A percentile compares a stretch with the other conserved stretches of the same genome.
phyloP scores from a whole-genome alignment of 73 alveolate genomes.

The Paraurostyla sp. region DNA sequence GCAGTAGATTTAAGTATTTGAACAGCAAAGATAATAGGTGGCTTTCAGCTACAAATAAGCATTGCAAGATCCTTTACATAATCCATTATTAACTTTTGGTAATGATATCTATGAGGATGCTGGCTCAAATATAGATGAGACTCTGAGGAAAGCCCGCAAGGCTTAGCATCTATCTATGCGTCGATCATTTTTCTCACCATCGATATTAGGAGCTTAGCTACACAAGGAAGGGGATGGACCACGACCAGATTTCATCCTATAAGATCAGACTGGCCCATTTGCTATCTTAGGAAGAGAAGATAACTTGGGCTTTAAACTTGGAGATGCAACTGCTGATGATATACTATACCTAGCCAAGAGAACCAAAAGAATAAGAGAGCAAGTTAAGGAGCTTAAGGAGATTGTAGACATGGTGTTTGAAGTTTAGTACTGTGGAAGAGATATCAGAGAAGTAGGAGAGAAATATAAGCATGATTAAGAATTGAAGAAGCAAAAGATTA shows the following conservation, averaged over 20 bases:
- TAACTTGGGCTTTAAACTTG: background rate
- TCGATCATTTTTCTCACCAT: conserved; percentile 5
- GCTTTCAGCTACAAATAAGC: conserved; percentile 39
- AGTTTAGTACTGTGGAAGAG: background rate
- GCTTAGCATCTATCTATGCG: background rate
- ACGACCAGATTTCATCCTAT: too few species aligned
- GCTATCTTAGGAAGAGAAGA: conserved; percentile 24
- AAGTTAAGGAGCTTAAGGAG: conserved; percentile 20
- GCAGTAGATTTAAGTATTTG: background rate
- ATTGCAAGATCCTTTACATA: background rate
- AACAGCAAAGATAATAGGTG: background rate
- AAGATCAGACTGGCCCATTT: too few species aligned
- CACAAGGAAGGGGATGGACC: too few species aligned
- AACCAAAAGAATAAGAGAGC: background rate
- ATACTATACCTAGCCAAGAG: conserved; percentile 17
- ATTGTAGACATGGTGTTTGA: conserved; percentile 27
- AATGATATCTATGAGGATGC: conserved; percentile 45
- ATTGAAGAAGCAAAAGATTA: background rate
- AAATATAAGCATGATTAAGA: background rate
- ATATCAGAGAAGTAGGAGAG: background rate
- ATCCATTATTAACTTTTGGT: conserved; percentile 19
- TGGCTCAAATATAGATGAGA: conserved; percentile 42
- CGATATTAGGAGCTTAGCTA: background rate
- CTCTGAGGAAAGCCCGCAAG: background rate
- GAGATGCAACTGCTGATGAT: conserved; percentile 41